Percentiles rank a stretch among this genome's conserved stretches.
These are phyloP conservation scores for Penicillium cosmopolitanum DNA, from an alignment of 495 filamentous ascomycete genomes.

Conservation along the genomic window DNA sequence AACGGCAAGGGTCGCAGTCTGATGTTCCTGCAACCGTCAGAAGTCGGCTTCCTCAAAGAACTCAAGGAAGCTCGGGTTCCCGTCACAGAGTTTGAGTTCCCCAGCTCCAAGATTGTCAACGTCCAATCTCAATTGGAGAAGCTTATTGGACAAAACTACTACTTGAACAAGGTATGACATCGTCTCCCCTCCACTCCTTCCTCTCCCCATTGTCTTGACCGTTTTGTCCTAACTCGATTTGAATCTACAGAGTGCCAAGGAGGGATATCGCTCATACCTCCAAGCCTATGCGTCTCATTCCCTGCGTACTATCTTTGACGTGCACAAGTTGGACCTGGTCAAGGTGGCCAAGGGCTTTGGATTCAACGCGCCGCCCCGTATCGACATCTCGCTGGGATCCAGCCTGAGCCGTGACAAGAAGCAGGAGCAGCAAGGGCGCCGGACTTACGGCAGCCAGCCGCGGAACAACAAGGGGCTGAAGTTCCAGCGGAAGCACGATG, in stretches of 20 bases:
- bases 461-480: conserved; percentile 43
- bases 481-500: conserved; percentile 51
- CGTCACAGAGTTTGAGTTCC: conserved; percentile 95
- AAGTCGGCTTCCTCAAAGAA: conserved; percentile 89
- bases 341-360: conserved; percentile 96
- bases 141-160: conserved; percentile 92
- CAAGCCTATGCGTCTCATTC: conserved; percentile 94
- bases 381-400: conserved; percentile 86
- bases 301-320: conserved; percentile 87
- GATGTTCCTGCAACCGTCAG: conserved; percentile 90
- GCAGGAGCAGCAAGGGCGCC: conserved; percentile 65
- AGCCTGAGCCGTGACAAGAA: conserved; percentile 91
- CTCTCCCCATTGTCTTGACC: neutral
- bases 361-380: conserved; percentile 82
- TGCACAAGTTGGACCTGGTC: conserved; percentile 87
- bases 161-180: conserved; percentile 76
- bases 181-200: neutral
- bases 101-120: conserved; percentile 86
- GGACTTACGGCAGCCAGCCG: conserved; percentile 79
- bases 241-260: conserved; percentile 60
- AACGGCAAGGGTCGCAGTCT: conserved; percentile 81
- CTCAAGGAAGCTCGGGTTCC: conserved; percentile 91
- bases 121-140: conserved; percentile 95
- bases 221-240: neutral
- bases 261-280: conserved; percentile 81